phyloP scores from a whole-genome alignment of 192 early-diverging fungal species.

The Coemansia guatemalensis region DNA sequence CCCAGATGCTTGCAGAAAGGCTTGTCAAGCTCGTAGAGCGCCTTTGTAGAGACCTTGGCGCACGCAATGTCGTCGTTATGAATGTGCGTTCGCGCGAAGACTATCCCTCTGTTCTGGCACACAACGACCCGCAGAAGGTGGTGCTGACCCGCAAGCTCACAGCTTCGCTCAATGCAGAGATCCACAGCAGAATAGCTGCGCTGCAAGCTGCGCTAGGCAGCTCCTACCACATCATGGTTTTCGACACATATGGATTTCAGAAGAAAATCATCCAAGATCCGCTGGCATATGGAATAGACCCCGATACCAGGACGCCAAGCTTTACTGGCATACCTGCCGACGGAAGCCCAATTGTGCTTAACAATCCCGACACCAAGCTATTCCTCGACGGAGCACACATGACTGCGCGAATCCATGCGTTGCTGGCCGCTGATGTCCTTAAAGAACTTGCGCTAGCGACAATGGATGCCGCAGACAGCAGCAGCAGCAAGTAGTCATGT shows the following conservation, averaged over 20 bases:
- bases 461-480: neutral
- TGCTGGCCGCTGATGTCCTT: conserved; percentile 30
- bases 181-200: conserved; percentile 9
- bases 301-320: conserved; percentile 16
- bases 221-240: conserved; percentile 14
- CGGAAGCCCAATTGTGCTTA: neutral
- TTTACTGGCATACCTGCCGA: neutral
- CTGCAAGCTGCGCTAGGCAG: conserved; percentile 26
- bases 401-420: conserved; percentile 34
- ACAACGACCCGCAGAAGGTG: conserved; percentile 6
- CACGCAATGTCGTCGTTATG: conserved; percentile 32
- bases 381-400: conserved; percentile 42
- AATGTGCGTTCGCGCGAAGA: conserved; percentile 48
- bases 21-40: conserved; percentile 13
- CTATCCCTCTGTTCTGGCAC: conserved; percentile 36
- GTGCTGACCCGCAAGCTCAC: conserved; percentile 18
- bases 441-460: conserved; percentile 11
- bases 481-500: neutral
- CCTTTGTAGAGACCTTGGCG: conserved; percentile 19
- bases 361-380: conserved; percentile 22
- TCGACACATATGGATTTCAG: conserved; percentile 43
- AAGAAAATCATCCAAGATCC: conserved; percentile 17
- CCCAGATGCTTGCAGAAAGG: conserved; percentile 19
- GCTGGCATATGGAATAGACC: conserved; percentile 24
- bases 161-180: conserved; percentile 20